Conservation (phyloP, 495 filamentous ascomycete genomes). For the Copromyces sp. region DNA sequence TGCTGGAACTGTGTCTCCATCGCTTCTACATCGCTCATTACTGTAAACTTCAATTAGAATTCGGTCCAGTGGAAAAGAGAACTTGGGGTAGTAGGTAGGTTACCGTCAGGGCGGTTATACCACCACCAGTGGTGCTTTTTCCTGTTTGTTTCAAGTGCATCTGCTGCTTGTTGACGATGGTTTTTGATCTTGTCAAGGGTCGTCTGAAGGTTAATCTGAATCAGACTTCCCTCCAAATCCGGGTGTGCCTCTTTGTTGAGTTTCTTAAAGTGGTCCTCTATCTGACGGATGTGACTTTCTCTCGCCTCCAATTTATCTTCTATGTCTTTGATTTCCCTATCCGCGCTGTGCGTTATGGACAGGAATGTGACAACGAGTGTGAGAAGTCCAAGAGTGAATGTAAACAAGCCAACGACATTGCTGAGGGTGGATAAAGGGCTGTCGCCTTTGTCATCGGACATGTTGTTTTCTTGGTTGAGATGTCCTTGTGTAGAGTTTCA, state of each 20-base stretch:
- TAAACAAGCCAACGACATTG: background rate
- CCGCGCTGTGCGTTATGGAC: background rate
- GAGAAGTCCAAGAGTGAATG: background rate
- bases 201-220: background rate
- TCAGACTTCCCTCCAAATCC: background rate
- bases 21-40: background rate
- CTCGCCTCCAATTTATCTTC: background rate
- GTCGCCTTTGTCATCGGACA: background rate
- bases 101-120: background rate
- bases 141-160: accelerated
- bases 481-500: background rate
- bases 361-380: background rate
- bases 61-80: background rate
- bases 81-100: no score
- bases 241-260: background rate
- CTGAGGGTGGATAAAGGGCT: background rate
- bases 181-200: background rate
- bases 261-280: accelerated
- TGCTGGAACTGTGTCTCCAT: background rate
- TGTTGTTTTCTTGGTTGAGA: background rate
- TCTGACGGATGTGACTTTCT: background rate
- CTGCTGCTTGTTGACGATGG: background rate
- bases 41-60: background rate
- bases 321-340: background rate
- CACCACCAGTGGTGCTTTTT: background rate